A percentile compares a stretch with the other conserved stretches of the same genome.
Conservation (phyloP, 2,329 filamentous ascomycete species). For the Pyrenochaeta sp. region DNA sequence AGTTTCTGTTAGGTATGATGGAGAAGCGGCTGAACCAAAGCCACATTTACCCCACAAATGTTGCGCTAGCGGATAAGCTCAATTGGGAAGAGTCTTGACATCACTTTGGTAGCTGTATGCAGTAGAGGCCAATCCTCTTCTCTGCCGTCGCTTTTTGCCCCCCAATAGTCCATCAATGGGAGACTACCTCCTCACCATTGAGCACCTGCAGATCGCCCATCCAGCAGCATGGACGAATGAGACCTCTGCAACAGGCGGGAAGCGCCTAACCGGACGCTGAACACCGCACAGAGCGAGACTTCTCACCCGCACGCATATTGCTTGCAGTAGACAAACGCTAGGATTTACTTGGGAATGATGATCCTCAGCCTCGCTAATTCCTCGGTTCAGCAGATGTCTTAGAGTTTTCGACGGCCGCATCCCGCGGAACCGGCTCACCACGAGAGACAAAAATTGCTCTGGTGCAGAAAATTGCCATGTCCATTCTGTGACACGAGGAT, state of each 20-base stretch:
- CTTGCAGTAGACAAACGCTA: constrained; percentile 14
- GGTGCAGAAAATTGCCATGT: too few species aligned
- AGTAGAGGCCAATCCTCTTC: constrained; percentile 15
- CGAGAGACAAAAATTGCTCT: too few species aligned
- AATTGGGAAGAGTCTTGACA: constrained; percentile 25
- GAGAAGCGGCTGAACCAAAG: constrained; percentile 22
- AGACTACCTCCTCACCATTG: constrained; percentile 20
- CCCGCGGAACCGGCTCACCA: constrained; percentile 12
- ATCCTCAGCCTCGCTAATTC: constrained; percentile 2
- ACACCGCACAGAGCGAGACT: constrained; percentile 9
- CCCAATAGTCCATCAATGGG: constrained; percentile 18
- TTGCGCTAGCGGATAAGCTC: constrained; percentile 21
- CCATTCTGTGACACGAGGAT: too few species aligned
- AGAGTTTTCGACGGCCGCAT: constrained; percentile 13
- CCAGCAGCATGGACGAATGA: constrained; percentile 19
- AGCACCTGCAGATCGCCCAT: constrained; percentile 16
- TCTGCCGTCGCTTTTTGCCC: constrained; percentile 10
- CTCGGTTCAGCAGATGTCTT: constrained; percentile 16
- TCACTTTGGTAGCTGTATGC: constrained; percentile 10
- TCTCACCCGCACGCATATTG: constrained; percentile 13
- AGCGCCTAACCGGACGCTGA: constrained; percentile 1
- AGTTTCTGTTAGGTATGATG: constrained; percentile 10
- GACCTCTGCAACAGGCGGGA: not conserved
- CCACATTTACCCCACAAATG: constrained; percentile 24
- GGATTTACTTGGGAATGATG: constrained; percentile 13